phyloP scores from a whole-genome alignment of 495 filamentous ascomycete species.

The Apodospora peruviana region DNA sequence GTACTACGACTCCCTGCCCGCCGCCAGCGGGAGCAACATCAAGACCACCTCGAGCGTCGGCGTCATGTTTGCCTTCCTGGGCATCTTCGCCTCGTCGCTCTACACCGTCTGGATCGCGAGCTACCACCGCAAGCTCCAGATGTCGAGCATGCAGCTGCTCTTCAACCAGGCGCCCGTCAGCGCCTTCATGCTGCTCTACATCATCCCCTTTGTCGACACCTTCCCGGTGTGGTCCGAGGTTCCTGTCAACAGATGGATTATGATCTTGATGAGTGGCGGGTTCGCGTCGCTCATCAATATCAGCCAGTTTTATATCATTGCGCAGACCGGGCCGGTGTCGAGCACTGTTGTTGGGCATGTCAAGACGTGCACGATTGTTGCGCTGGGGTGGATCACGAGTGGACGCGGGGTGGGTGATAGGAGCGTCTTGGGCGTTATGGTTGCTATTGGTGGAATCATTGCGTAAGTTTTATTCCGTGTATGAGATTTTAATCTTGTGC shows the following conservation, averaged over 20 bases:
- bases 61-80: slow-evolving; percentile 58
- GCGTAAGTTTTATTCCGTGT: slow-evolving; percentile 22
- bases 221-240: slow-evolving; percentile 50
- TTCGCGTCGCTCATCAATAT: slow-evolving; percentile 67
- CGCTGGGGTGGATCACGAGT: slow-evolving; percentile 49
- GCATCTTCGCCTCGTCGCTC: slow-evolving; percentile 59
- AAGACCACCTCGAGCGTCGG: slow-evolving; percentile 49
- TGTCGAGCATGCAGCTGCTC: slow-evolving; percentile 68
- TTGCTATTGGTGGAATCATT: slow-evolving; percentile 52
- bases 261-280: slow-evolving; percentile 54
- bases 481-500: not conserved
- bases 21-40: slow-evolving; percentile 35
- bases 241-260: slow-evolving; percentile 42
- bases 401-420: slow-evolving; percentile 48
- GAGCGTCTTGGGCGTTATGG: slow-evolving; percentile 45
- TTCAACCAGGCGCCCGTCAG: slow-evolving; percentile 67
- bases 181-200: slow-evolving; percentile 56
- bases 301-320: slow-evolving; percentile 71
- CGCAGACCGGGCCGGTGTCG: slow-evolving; percentile 61
- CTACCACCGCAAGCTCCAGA: slow-evolving; percentile 60
- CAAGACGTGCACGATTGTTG: slow-evolving; percentile 56
- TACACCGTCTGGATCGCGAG: slow-evolving; percentile 66
- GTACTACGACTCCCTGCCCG: slow-evolving; percentile 62
- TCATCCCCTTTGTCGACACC: slow-evolving; percentile 60
- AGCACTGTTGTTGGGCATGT: slow-evolving; percentile 68